Evolutionary conservation across 2,329 filamentous ascomycete genomes (phyloP), one percentile per base, ranked within the genome.

Genomic region (Exophiala alcalophila): DNA sequence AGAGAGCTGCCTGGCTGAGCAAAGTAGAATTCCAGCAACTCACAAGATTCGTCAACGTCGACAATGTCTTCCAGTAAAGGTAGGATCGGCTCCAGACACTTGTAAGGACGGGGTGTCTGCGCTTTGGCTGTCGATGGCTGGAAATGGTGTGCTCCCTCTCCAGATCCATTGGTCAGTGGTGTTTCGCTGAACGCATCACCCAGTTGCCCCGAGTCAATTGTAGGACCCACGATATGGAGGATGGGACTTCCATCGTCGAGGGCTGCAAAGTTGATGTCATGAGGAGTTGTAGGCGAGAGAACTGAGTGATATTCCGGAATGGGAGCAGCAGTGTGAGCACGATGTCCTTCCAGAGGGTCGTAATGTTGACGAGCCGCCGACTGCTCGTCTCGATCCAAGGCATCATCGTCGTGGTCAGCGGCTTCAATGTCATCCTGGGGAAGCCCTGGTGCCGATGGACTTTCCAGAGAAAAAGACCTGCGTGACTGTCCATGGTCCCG

Each of bases 11-110:
- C 66, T 0, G 68, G 64, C 14, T 71, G 68, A 9, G 64, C 65
- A 45, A 74, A 63, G 49, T 70, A 75, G 4, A 72, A 62, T 33
- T 73, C 70, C 2, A 74, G 59, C 11, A 75, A 60, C 12, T 72
- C 66, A 36, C 67, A 72, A 1, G 71, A 70, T 24, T 34, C 55
- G 15, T 52, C 47, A 2, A 63, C 59, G 2, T 65, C 59, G 28
- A 73, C 59, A 31, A 69, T 65, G 29, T 62, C 59, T 15, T 60
- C 47, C 4, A 72, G 57, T 20, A 61, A 61, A 0, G 65, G 67
- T 12, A 72, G 49, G 1, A 73, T 54, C 0, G 66, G 63, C 4
- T 66, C 59, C 2, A 73, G 63, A 34, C 68, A 70, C 15, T 54
- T 58, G 45, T 70, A 70, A n/a, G 57, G 61, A 40, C 61, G 23